Evolutionary conservation across 352 stramenopile genomes (phyloP).

Genomic region (Pythium coloratum): DNA sequence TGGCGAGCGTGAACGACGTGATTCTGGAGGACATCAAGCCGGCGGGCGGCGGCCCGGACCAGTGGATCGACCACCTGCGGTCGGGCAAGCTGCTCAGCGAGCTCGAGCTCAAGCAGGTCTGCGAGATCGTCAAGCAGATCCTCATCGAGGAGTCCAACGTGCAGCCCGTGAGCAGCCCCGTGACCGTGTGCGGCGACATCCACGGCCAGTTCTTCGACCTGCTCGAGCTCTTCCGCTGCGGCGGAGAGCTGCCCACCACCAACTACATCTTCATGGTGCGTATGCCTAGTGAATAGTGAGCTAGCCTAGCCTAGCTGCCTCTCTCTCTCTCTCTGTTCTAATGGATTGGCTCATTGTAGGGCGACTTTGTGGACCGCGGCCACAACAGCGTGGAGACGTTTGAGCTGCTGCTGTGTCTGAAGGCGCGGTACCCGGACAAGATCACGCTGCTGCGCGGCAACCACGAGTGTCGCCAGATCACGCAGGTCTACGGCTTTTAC

Average conservation of each 20-base stretch:
- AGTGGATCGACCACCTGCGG: conserved; percentile 86
- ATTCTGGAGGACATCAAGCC: conserved; percentile 53
- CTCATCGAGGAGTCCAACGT: conserved; percentile 92
- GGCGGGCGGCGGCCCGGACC: conserved; percentile 61
- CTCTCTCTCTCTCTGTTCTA: too few relatives aligned
- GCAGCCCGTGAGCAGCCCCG: conserved; percentile 86
- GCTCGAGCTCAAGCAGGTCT: conserved; percentile 88
- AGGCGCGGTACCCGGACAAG: conserved; percentile 84
- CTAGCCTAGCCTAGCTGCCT: background rate
- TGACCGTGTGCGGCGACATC: conserved; percentile 90
- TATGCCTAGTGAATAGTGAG: background rate
- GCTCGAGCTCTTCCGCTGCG: conserved; percentile 86
- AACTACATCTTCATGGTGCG: conserved; percentile 92
- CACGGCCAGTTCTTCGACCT: conserved; percentile 91
- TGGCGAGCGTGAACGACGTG: conserved; percentile 70
- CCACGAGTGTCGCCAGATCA: conserved; percentile 95
- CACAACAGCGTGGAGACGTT: conserved; percentile 92
- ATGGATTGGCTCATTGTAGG: conserved; percentile 35
- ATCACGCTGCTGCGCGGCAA: conserved; percentile 89
- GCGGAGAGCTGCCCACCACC: conserved; percentile 79
- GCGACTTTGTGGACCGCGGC: conserved; percentile 89
- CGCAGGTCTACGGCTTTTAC: conserved; percentile 98
- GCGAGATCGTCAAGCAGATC: conserved; percentile 90
- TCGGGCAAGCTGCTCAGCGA: conserved; percentile 81
- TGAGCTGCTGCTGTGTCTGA: conserved; percentile 85